Percentiles rank a stretch among this genome's conserved stretches.
Conservation (phyloP, 2,329 filamentous ascomycete genomes). For the Pseudodiploospora longispora region DNA sequence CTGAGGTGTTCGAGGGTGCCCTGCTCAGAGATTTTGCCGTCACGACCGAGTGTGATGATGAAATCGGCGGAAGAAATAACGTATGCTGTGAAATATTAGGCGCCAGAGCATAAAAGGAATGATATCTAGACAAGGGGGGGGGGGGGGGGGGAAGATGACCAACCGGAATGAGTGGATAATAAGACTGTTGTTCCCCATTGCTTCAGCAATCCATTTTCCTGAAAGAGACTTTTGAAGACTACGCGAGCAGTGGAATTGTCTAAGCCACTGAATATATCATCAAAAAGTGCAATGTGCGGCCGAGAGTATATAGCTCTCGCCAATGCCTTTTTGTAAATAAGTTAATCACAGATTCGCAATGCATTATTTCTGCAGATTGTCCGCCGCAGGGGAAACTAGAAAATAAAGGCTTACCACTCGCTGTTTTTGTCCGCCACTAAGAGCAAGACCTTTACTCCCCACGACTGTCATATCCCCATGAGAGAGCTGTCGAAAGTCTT, state of each 20-base stretch:
- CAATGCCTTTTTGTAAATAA: constrained; percentile 19
- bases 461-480: constrained; percentile 30
- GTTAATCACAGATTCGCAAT: too few species aligned
- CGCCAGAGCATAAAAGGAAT: background rate
- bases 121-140: background rate
- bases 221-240: constrained; percentile 23
- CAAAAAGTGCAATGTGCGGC: constrained; percentile 23
- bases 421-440: constrained; percentile 40
- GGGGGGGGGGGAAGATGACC: background rate
- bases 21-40: constrained; percentile 19
- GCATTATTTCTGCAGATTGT: too few species aligned
- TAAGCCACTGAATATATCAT: constrained; percentile 31
- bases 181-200: constrained; percentile 26
- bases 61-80: constrained; percentile 19
- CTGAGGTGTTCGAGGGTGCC: constrained; percentile 20
- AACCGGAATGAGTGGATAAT: constrained; percentile 27
- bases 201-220: constrained; percentile 18
- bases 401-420: constrained; percentile 23
- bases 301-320: constrained; percentile 30
- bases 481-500: constrained; percentile 24
- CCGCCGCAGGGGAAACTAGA: too few species aligned
- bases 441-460: constrained; percentile 36
- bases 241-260: constrained; percentile 25
- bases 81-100: constrained; percentile 17
- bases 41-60: constrained; percentile 13